Evolutionary conservation across 2,329 filamentous ascomycete genomes (phyloP), one percentile per base, ranked within the genome.

Genomic region (Sclerotinia subarctica): DNA sequence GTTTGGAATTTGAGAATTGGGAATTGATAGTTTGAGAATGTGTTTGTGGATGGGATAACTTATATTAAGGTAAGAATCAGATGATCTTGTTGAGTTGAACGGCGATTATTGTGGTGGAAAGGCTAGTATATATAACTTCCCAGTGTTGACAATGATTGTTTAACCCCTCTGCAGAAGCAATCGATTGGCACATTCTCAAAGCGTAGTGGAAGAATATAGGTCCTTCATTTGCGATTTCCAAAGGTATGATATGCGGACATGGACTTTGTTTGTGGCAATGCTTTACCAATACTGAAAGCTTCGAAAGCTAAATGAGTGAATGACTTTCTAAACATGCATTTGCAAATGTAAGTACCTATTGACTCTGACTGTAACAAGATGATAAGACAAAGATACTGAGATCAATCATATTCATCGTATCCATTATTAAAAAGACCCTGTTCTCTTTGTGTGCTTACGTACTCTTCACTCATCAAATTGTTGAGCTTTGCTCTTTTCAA

Each of bases 381-480:
- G 32, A 13, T 11, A 46, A 62, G 29, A 51, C 8, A 51, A 51
- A 26, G 46, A 51, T 26, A 51, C 17, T 51, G 21, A 49, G 21
- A n/a, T 74, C 68, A 77, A 66, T 77, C 76, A 69, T 74, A 79
- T 24, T 85, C 83, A 68, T 85, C 84, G 76, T 83, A 85, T 72
- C 83, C 82, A 54, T 80, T 81, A 71, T 87, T 83, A 74, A 86
- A 87, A n/a, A 78, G 78, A 4, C 86, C 86, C 72, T 84, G 80
- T 74, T 87, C 82, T 66, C 84, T 82, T 78, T 89, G 87, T 19
- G 87, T 89, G 74, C 84, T 86, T 63, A 89, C 83, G 80, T 82
- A 89, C 74, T 89, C 86, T 76, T 88, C 85, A 71, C 81, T 86
- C 24, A 84, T 85, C 69, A 90, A 74, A 1, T 85, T 85, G 67